Conservation (phyloP, 2,329 filamentous ascomycete species). For the Cladosporium sp. region DNA sequence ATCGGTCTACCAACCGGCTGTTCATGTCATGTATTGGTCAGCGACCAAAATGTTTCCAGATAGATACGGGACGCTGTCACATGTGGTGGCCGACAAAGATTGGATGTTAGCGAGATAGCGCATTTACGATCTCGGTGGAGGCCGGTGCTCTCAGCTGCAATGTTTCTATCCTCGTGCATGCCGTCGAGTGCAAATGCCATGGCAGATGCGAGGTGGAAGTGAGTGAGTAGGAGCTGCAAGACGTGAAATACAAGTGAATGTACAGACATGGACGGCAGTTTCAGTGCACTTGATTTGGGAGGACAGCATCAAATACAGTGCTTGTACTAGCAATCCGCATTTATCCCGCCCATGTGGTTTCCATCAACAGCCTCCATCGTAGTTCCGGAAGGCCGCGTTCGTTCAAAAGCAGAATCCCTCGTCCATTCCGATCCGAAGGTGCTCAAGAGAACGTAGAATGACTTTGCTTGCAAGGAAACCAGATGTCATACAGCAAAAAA, state of each 20-base stretch:
- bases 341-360: constrained; percentile 5
- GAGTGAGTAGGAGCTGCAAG: not conserved
- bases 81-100: not conserved
- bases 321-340: constrained; percentile 12
- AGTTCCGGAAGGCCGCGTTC: not conserved
- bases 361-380: constrained; percentile 8
- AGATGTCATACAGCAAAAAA: constrained; percentile 14
- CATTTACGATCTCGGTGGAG: too few relatives aligned
- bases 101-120: too few relatives aligned
- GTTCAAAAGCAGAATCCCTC: not conserved
- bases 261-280: not conserved
- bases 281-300: not conserved
- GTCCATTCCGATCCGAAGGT: constrained; percentile 16
- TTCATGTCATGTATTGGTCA: too few relatives aligned
- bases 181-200: too few relatives aligned
- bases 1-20: too few relatives aligned
- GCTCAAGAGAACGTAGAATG: constrained; percentile 11
- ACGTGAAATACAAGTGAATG: not conserved
- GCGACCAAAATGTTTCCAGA: not conserved
- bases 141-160: not conserved
- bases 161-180: too few relatives aligned
- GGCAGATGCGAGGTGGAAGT: too few relatives aligned
- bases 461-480: constrained; percentile 19
- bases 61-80: not conserved
- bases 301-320: constrained; percentile 20